These are phyloP conservation scores for Lactuca sativa DNA, from an alignment of 129 eudicot genomes.

Conservation along the genomic window DNA sequence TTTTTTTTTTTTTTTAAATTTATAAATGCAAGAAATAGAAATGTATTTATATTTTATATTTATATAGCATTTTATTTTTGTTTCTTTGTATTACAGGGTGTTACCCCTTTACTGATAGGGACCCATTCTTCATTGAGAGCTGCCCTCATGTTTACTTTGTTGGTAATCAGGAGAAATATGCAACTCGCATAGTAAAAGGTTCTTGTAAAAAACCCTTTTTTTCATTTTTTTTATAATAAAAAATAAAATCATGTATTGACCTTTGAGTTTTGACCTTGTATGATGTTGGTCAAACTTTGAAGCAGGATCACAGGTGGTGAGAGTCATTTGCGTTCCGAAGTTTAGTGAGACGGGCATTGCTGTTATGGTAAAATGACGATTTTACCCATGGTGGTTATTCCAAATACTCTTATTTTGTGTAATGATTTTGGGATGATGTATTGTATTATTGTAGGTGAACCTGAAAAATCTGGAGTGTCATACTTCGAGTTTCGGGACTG, in stretches of 20 bases:
- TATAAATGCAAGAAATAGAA: not conserved
- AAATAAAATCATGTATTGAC: not conserved
- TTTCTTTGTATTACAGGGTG: constrained; percentile 57
- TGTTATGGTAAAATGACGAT: constrained; percentile 58
- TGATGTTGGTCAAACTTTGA: not conserved
- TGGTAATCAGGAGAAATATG: constrained; percentile 82
- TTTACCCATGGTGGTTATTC: too few species aligned
- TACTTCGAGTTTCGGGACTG: constrained; percentile 67
- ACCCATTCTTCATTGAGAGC: constrained; percentile 81
- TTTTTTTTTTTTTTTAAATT: not conserved
- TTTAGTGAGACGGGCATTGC: constrained; percentile 88
- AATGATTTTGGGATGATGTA: too few species aligned
- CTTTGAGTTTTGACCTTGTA: not conserved
- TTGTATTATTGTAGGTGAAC: constrained; percentile 52
- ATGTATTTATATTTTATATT: not conserved
- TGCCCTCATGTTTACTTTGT: constrained; percentile 96
- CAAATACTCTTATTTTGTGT: too few species aligned
- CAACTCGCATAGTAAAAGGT: constrained; percentile 64
- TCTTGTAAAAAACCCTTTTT: constrained; percentile 11
- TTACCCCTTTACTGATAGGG: constrained; percentile 94
- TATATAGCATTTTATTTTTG: not conserved
- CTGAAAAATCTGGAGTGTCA: constrained; percentile 80
- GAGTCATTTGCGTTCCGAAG: constrained; percentile 77
- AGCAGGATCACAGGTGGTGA: constrained; percentile 81
- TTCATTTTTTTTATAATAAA: not conserved